These are phyloP conservation scores for Skeletonema tropicum DNA, from an alignment of 108 stramenopile species.

Conservation along the genomic window DNA sequence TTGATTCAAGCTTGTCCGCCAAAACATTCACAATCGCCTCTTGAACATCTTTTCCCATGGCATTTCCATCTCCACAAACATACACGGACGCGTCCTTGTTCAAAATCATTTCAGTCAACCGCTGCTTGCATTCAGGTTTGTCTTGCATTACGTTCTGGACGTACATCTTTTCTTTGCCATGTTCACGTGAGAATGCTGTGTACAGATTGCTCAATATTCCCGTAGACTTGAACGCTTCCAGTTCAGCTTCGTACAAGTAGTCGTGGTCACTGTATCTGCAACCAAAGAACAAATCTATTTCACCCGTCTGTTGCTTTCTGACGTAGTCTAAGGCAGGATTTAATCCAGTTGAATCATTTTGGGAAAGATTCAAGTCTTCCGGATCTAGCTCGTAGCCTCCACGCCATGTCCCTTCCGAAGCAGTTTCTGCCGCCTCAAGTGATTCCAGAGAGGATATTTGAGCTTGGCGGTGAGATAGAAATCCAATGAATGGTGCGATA, in stretches of 20 bases:
- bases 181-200: constrained; percentile 92
- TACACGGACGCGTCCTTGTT: constrained; percentile 75
- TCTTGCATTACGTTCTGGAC: constrained; percentile 83
- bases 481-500: constrained; percentile 97
- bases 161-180: constrained; percentile 68
- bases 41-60: constrained; percentile 95
- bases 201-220: constrained; percentile 78
- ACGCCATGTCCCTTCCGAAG: constrained; percentile 77
- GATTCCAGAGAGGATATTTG: constrained; percentile 48
- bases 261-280: constrained; percentile 91
- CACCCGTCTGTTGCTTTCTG: constrained; percentile 56
- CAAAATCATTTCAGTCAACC: constrained; percentile 60
- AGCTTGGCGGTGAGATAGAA: constrained; percentile 80
- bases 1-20: constrained; percentile 24
- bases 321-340: constrained; percentile 67
- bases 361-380: constrained; percentile 63
- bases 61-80: constrained; percentile 91
- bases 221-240: constrained; percentile 60
- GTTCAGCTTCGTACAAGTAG: constrained; percentile 89
- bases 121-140: constrained; percentile 33
- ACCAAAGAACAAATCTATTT: constrained; percentile 94
- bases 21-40: constrained; percentile 65
- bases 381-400: constrained; percentile 84
- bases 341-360: constrained; percentile 57
- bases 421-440: constrained; percentile 53